These are phyloP conservation scores for Neurospora sp. DNA, from an alignment of 495 filamentous ascomycete genomes.

Conservation along the genomic window DNA sequence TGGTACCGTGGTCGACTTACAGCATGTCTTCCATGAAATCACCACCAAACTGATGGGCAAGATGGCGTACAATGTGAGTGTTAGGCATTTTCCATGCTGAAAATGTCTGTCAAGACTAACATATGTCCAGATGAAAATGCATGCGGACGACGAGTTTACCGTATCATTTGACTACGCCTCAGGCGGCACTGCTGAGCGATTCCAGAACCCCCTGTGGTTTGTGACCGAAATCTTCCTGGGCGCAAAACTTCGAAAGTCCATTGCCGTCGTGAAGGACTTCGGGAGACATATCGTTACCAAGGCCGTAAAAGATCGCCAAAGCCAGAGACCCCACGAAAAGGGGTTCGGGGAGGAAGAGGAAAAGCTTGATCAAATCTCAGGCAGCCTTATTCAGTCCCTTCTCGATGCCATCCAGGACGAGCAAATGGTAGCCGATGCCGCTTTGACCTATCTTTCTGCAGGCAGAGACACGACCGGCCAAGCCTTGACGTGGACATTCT, in stretches of 20 bases:
- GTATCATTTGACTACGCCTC: conserved; percentile 48
- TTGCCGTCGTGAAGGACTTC: conserved; percentile 38
- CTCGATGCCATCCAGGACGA: conserved; percentile 42
- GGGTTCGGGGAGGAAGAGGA: conserved; percentile 4
- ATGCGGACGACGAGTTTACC: conserved; percentile 46
- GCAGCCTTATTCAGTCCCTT: conserved; percentile 46
- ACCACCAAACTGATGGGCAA: conserved; percentile 51
- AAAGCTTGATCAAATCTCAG: conserved; percentile 35
- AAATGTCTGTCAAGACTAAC: conserved; percentile 1
- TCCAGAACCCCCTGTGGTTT: conserved; percentile 51
- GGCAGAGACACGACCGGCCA: conserved; percentile 52
- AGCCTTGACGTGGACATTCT: conserved; percentile 50
- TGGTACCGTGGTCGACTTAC: conserved; percentile 35
- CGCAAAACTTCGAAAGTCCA: conserved; percentile 30
- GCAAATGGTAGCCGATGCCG: conserved; percentile 44
- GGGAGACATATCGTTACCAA: conserved; percentile 41
- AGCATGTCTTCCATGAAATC: conserved; percentile 47
- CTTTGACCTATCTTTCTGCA: conserved; percentile 50
- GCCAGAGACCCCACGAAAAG: background rate
- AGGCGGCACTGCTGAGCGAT: conserved; percentile 45
- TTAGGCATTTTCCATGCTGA: background rate
- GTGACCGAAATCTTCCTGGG: conserved; percentile 44
- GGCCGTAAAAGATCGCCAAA: conserved; percentile 25
- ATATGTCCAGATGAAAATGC: conserved; percentile 45
- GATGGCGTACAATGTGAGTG: conserved; percentile 47